Evolutionary conservation across 257 asterid species (phyloP), one percentile per base, ranked within the genome.

Genomic region (Solanum microdontum): DNA sequence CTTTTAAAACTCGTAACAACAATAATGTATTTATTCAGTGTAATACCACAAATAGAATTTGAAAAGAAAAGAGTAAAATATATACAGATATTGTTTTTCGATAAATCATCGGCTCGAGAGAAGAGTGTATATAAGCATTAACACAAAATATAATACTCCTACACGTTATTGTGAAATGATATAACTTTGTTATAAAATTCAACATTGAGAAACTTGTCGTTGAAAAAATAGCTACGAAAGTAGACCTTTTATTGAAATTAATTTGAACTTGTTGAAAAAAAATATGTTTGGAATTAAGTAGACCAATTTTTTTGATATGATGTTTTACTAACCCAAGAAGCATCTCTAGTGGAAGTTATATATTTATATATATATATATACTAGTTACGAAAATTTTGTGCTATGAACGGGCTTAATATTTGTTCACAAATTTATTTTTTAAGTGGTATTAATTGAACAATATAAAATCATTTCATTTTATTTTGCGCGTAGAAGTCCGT

Each of bases 291-390:
- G 37, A 73, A 33, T 73, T 73, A 19, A 33, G 82, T 33, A 73
- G 82, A 73, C 82, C 26, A 73, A 73, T 0, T 51, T 33, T 15
- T 76, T n/a, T 39, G 82, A 76, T 36, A 11, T 37, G 83, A 75
- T 37, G 83, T 75, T 75, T 37, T 36, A 12, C 83, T 75, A 75
- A 39, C 83, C 83, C 32, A 11, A 37, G 32, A 75, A 75, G 32
- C 58, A 75, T 75, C 83, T 75, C 12, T 75, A 37, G 55, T 75
- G 84, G 60, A 77, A 14, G 7, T 79, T 39, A 48, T 48, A 14
- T 14, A 48, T 48, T 13, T 45, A 45, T 4, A 45, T 4, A n/a
- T n/a, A n/a, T n/a, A n/a, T n/a, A 45, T 13, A 13, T 13, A 51
- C 2, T 45, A 12, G 17, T 45, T 45, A 45, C 58, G 0, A 45